A percentile compares a stretch with the other conserved stretches of the same genome.
These are phyloP conservation scores for Aspergillus uvarum DNA, from an alignment of 2,329 filamentous ascomycete species.

Conservation along the genomic window DNA sequence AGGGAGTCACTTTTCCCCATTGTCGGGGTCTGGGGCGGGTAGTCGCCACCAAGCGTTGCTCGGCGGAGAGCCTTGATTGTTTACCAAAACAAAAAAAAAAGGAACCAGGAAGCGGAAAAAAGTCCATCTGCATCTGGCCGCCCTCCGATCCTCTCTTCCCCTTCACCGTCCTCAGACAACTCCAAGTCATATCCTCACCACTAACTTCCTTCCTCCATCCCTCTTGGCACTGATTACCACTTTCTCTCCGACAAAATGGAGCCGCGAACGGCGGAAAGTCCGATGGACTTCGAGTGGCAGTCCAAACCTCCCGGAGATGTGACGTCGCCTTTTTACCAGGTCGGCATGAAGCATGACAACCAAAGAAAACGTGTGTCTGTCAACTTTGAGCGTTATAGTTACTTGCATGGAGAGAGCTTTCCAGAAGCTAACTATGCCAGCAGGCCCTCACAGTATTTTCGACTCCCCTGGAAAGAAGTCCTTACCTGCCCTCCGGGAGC, in stretches of 20 bases:
- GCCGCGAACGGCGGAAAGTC: constrained; percentile 45
- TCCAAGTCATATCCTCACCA: neutral
- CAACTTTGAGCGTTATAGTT: neutral
- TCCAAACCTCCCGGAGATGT: constrained; percentile 44
- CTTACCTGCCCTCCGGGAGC: constrained; percentile 49
- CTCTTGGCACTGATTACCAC: constrained; percentile 19
- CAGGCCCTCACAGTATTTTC: constrained; percentile 43
- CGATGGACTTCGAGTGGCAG: constrained; percentile 55
- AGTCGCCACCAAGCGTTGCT: constrained; percentile 2
- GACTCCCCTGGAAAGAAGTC: constrained; percentile 51
- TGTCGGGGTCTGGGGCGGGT: neutral
- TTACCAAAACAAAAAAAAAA: constrained; percentile 20
- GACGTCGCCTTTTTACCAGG: constrained; percentile 49
- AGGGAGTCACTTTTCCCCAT: neutral
- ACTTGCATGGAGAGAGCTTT: neutral
- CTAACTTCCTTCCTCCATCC: constrained; percentile 1
- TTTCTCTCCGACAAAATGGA: constrained; percentile 31
- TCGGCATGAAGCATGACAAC: constrained; percentile 45
- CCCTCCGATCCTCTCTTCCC: constrained; percentile 8
- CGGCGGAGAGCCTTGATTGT: constrained; percentile 15
- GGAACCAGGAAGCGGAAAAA: constrained; percentile 11
- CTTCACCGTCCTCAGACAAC: constrained; percentile 2
- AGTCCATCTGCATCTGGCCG: constrained; percentile 6
- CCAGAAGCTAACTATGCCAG: constrained; percentile 1
- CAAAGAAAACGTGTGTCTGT: constrained; percentile 46